A percentile compares a stretch with the other conserved stretches of the same genome.
Conservation (phyloP, 441 rosid species). For the Geranium incanum region DNA sequence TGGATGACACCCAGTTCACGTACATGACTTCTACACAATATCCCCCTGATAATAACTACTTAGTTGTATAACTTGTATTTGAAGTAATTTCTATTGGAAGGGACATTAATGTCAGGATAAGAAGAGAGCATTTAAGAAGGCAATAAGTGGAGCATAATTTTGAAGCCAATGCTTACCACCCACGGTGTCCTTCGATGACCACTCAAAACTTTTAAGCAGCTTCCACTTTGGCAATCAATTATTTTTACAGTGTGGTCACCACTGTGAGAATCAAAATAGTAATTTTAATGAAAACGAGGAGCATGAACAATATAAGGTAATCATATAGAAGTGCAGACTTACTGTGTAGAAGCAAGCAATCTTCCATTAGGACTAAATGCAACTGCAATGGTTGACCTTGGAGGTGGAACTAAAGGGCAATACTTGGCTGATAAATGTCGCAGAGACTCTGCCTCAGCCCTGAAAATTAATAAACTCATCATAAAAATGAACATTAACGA, state of each 20-base stretch:
- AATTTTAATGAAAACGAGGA: conserved; percentile 12
- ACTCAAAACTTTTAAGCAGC: conserved; percentile 64
- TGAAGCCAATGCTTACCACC: conserved; percentile 63
- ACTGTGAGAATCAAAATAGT: conserved; percentile 35
- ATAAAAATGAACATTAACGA: not conserved
- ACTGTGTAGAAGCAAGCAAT: conserved; percentile 88
- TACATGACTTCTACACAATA: too few relatives aligned
- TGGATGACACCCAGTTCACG: too few relatives aligned
- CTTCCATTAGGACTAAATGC: conserved; percentile 86
- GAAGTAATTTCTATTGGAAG: not conserved
- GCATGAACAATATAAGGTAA: not conserved
- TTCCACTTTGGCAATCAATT: conserved; percentile 69
- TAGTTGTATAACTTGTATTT: not conserved
- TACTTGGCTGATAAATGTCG: conserved; percentile 68
- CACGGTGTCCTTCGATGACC: conserved; percentile 91
- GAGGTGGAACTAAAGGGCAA: conserved; percentile 64
- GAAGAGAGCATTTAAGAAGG: not conserved
- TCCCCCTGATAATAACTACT: too few relatives aligned
- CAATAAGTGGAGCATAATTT: not conserved
- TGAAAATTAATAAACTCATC: conserved; percentile 19
- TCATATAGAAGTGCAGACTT: conserved; percentile 20
- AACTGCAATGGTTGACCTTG: conserved; percentile 88
- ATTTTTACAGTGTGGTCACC: conserved; percentile 95
- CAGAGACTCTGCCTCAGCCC: conserved; percentile 86
- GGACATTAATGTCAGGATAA: not conserved